Conservation (phyloP, 768 basidiomycete genomes). For the Boletus rufocinnamomeus region DNA sequence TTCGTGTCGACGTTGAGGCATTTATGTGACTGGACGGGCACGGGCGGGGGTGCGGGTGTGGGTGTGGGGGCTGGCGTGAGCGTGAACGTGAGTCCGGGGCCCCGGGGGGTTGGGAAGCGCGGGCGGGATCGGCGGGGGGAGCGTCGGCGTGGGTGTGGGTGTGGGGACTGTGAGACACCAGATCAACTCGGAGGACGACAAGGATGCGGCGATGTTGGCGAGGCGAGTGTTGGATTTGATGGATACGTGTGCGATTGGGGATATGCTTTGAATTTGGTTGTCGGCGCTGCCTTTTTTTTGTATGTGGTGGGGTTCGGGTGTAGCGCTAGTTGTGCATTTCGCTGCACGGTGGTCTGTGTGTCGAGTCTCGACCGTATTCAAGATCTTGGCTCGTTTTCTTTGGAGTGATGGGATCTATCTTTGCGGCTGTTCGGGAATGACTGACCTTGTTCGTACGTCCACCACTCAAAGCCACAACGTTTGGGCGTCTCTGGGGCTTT, state of each 20-base stretch:
- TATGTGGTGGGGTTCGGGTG: not conserved
- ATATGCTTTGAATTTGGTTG: constrained; percentile 29
- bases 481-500: too few species aligned
- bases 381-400: too few species aligned
- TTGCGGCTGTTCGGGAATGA: too few species aligned
- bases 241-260: constrained; percentile 34
- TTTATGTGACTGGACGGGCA: constrained; percentile 42
- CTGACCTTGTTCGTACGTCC: too few species aligned
- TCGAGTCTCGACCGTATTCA: too few species aligned
- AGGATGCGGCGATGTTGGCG: constrained; percentile 58
- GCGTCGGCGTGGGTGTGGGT: not conserved
- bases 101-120: constrained; percentile 21
- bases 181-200: constrained; percentile 57
- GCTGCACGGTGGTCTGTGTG: not conserved
- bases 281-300: too few species aligned
- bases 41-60: constrained; percentile 8
- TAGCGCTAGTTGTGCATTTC: not conserved
- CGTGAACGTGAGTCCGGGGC: constrained; percentile 35
- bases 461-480: too few species aligned
- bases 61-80: constrained; percentile 14
- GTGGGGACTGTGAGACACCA: constrained; percentile 26
- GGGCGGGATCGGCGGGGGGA: constrained; percentile 1
- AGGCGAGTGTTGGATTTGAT: constrained; percentile 54
- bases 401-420: too few species aligned
- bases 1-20: constrained; percentile 46